A percentile compares a stretch with the other conserved stretches of the same genome.
phyloP scores from a whole-genome alignment of 306 rosid genomes.

The Cicer cuneatum region DNA sequence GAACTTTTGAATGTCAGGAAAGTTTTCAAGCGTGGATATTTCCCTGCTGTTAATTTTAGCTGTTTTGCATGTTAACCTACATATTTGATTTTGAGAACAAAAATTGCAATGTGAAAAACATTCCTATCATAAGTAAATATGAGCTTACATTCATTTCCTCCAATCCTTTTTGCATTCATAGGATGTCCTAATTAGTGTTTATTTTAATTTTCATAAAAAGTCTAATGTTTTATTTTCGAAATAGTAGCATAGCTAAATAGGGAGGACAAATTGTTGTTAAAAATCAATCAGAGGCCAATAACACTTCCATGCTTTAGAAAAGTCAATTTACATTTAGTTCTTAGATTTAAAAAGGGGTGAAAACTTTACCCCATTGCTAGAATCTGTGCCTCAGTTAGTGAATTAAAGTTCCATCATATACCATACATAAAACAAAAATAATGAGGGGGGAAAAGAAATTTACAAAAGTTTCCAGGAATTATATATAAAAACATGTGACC shows the following conservation, averaged over 20 bases:
- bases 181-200: background rate
- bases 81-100: slow-evolving; percentile 22
- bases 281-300: background rate
- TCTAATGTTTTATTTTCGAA: slow-evolving; percentile 3
- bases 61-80: slow-evolving; percentile 23
- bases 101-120: background rate
- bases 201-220: background rate
- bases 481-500: slow-evolving; percentile 15
- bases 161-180: slow-evolving; percentile 29
- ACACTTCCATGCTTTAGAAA: slow-evolving; percentile 11
- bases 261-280: slow-evolving; percentile 10
- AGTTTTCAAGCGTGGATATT: slow-evolving; percentile 16
- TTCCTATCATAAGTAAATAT: slow-evolving; percentile 8
- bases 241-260: background rate
- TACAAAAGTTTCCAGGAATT: slow-evolving; percentile 11
- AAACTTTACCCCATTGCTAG: slow-evolving; percentile 2
- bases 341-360: slow-evolving; percentile 15
- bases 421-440: slow-evolving; percentile 2
- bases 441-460: background rate
- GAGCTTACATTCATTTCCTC: slow-evolving; percentile 30
- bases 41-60: slow-evolving; percentile 12
- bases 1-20: background rate
- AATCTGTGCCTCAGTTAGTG: slow-evolving; percentile 18
- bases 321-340: slow-evolving; percentile 15
- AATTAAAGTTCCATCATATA: slow-evolving; percentile 15